Evolutionary conservation across 805 yeast genomes (phyloP), one percentile per base, ranked within the genome.

Genomic region (Komagataella ulmi): DNA sequence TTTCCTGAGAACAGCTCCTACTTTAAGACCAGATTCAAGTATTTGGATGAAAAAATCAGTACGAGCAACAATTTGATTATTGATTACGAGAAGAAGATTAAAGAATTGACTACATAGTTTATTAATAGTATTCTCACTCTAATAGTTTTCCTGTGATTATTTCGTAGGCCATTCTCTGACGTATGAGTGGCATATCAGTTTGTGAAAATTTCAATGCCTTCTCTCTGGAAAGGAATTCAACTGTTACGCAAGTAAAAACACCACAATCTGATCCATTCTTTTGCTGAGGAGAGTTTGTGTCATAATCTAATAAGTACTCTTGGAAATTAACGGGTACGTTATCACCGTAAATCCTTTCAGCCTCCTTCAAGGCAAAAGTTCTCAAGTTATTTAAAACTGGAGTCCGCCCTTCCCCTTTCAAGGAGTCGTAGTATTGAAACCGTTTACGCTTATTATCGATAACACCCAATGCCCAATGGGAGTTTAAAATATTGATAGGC

Each of bases 261-360:
- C 99, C 99, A 70, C 99, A 93, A 65, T 93, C 99, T 57, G 64
- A 87, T 0, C 97, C 97, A 61, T 93, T 93, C 24, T 74, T 70
- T 63, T 93, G 99, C 57, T 83, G 87, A 1, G 99, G 98, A 46
- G 90, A 54, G 44, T 58, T 59, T 52, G 61, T 57, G 17, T 60
- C 49, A 17, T 55, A 61, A 24, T 56, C 53, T 21, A 57, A 54
- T 30, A 57, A 60, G 50, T 63, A 68, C 1, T 48, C 51, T n/a
- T 57, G 53, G 49, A 58, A 67, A 50, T 67, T 59, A n/a, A 54
- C 54, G 10, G 64, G 68, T 53, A 65, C 62, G 44, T 64, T 57
- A 1, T 69, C 66, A 14, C 70, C 68, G 49, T 69, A 67, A 45
- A 75, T 66, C 49, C 83, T 74, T 50, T 75, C 73, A 4, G 88